Percentiles rank a stretch among this genome's conserved stretches.
phyloP scores from a whole-genome alignment of 352 stramenopile genomes.

The Phytopythium boreale region DNA sequence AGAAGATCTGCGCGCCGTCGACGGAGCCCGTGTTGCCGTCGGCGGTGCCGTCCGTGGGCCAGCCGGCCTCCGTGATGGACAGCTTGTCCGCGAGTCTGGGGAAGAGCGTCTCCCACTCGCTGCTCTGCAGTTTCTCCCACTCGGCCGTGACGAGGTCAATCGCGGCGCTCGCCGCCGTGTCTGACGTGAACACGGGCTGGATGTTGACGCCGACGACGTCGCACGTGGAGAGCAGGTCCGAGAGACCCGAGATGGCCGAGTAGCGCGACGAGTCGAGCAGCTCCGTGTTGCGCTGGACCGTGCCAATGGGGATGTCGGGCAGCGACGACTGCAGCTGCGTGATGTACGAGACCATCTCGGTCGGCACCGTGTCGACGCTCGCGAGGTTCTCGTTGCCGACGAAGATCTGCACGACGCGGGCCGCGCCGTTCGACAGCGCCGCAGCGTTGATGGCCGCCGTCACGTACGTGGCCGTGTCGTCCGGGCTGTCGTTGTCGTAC shows the following conservation, averaged over 20 bases:
- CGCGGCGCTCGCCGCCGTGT: constrained; percentile 27
- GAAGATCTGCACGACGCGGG: constrained; percentile 46
- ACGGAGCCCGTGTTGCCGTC: constrained; percentile 44
- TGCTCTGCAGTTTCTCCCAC: constrained; percentile 39
- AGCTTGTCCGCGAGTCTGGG: constrained; percentile 46
- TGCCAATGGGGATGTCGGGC: constrained; percentile 30
- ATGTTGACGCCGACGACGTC: constrained; percentile 75
- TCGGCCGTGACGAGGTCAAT: constrained; percentile 39
- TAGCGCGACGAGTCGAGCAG: constrained; percentile 38
- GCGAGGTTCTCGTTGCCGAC: constrained; percentile 62
- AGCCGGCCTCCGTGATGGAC: constrained; percentile 58
- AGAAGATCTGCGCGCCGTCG: constrained; percentile 37
- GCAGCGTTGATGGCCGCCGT: constrained; percentile 29
- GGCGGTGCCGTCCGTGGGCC: constrained; percentile 37
- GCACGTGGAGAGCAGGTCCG: constrained; percentile 43
- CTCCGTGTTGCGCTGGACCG: constrained; percentile 51
- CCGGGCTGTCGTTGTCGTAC: constrained; percentile 33
- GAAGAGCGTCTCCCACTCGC: constrained; percentile 31
- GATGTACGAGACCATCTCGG: constrained; percentile 42
- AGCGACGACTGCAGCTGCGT: constrained; percentile 26
- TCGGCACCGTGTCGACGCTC: constrained; percentile 23
- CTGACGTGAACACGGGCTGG: constrained; percentile 52
- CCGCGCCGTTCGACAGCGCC: constrained; percentile 24
- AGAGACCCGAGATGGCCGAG: constrained; percentile 25
- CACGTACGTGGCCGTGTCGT: constrained; percentile 29